Evolutionary conservation across 2,329 filamentous ascomycete species (phyloP), one percentile per base, ranked within the genome.

Genomic region (Myriosclerotinia curreyana): DNA sequence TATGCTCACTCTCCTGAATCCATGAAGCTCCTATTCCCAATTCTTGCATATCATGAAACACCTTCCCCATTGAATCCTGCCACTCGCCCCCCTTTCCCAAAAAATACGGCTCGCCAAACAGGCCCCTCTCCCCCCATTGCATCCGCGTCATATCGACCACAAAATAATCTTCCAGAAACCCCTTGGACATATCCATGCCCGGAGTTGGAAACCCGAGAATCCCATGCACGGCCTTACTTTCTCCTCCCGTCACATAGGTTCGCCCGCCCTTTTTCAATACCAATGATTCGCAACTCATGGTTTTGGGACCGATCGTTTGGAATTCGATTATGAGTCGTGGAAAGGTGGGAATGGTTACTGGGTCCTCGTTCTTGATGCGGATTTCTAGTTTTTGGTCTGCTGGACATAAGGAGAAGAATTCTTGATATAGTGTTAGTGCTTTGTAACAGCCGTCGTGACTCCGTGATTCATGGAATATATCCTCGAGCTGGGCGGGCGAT

Each of bases 121-220:
- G 31, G 28, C 51, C 61, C 14, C n/a, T 25, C 25, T 62, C 58
- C 4, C 46, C 61, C 6, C 48, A 66, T 31, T 66, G 65, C 46
- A 59, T 51, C 4, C 56, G 15, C 11, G 52, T 59, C 64, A 65
- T 65, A 50, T 65, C 64, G n/a, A 62, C 53, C n/a, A 60, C 52
- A 22, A 61, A 53, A 49, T 17, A 14, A 42, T 15, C 28, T 6
- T 42, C 12, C 40, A 42, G 40, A 42, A 5, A 42, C 4, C 12
- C 25, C 15, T 42, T 31, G 2, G 2, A 38, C 54, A 42, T 34
- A 28, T 34, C 54, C 46, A 22, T 20, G 25, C 17, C 42, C 12
- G 34, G 46, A 4, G 20, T 11, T 3, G 11, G 31, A 53, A 65
- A 58, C 1, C 44, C 59, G 48, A 46, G 34, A 53, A 46, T 52